These are phyloP conservation scores for Nemania diffusa DNA, from an alignment of 2,329 filamentous ascomycete genomes.

Conservation along the genomic window DNA sequence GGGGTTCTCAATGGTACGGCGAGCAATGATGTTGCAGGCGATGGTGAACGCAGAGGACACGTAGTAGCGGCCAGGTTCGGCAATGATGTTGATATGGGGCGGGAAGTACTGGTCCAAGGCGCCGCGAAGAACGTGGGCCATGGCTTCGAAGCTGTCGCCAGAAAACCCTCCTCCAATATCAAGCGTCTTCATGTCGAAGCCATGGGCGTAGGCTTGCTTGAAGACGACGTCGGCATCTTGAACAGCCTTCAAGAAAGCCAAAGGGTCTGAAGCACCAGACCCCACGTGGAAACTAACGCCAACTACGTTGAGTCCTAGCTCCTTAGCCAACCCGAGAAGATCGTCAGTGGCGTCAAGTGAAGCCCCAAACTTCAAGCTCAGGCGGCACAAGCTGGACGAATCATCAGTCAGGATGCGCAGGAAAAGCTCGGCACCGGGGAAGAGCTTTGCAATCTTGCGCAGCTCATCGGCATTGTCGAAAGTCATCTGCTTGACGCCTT, in stretches of 20 bases:
- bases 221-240: constrained; percentile 90
- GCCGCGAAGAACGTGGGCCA: constrained; percentile 81
- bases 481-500: constrained; percentile 96
- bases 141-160: constrained; percentile 88
- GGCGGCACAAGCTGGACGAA: constrained; percentile 89
- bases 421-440: constrained; percentile 88
- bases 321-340: constrained; percentile 81
- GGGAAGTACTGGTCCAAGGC: constrained; percentile 92
- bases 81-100: constrained; percentile 82
- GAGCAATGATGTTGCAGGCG: constrained; percentile 94
- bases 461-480: constrained; percentile 99
- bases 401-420: constrained; percentile 97
- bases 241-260: constrained; percentile 90
- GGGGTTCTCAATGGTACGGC: constrained; percentile 84
- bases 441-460: constrained; percentile 95
- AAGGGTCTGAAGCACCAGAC: constrained; percentile 93
- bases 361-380: constrained; percentile 98
- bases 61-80: constrained; percentile 96
- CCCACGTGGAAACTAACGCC: constrained; percentile 98
- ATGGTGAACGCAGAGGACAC: constrained; percentile 93
- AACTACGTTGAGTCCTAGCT: constrained; percentile 88
- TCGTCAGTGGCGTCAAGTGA: constrained; percentile 82
- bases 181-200: constrained; percentile 84
- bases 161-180: constrained; percentile 96
- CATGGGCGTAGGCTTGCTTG: constrained; percentile 79